These are phyloP conservation scores for Neonothopanus nambi DNA, from an alignment of 1,284 basidiomycete species.

Conservation along the genomic window DNA sequence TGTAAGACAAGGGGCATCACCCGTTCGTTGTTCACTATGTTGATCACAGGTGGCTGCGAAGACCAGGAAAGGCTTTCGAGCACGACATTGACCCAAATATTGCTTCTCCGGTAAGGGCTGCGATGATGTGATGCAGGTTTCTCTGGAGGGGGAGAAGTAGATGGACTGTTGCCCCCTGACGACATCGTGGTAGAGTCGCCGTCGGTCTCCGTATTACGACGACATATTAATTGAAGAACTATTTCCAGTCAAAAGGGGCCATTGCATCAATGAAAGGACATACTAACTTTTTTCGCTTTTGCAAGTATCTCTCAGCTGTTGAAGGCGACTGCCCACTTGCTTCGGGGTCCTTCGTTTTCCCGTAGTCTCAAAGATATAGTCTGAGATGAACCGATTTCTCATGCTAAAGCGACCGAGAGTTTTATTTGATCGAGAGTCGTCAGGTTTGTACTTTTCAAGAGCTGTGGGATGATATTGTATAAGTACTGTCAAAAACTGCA, in stretches of 20 bases:
- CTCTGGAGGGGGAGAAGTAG: slow-evolving; percentile 16
- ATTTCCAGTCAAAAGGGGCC: not conserved
- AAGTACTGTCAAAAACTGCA: not conserved
- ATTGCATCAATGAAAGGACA: slow-evolving; percentile 2
- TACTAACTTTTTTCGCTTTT: slow-evolving; percentile 41
- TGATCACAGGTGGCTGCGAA: slow-evolving; percentile 22
- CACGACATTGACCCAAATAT: slow-evolving; percentile 25
- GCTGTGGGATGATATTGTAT: slow-evolving; percentile 34
- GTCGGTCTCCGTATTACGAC: slow-evolving; percentile 20
- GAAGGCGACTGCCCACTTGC: slow-evolving; percentile 63
- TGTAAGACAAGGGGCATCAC: slow-evolving; percentile 20
- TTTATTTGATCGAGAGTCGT: slow-evolving; percentile 42
- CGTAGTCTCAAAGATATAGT: slow-evolving; percentile 54
- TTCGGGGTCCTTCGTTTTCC: slow-evolving; percentile 56
- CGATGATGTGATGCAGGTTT: not conserved
- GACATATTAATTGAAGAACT: slow-evolving; percentile 34
- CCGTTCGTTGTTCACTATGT: slow-evolving; percentile 20
- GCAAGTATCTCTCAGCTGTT: slow-evolving; percentile 59
- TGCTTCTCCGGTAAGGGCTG: slow-evolving; percentile 6
- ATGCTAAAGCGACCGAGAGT: slow-evolving; percentile 51
- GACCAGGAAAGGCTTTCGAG: slow-evolving; percentile 21
- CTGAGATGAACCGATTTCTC: slow-evolving; percentile 59
- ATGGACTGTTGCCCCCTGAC: slow-evolving; percentile 16
- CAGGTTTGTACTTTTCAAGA: slow-evolving; percentile 49
- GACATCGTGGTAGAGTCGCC: slow-evolving; percentile 6